These are phyloP conservation scores for Geotrichum restrictum DNA, from an alignment of 1,139 yeast species.

Conservation along the genomic window DNA sequence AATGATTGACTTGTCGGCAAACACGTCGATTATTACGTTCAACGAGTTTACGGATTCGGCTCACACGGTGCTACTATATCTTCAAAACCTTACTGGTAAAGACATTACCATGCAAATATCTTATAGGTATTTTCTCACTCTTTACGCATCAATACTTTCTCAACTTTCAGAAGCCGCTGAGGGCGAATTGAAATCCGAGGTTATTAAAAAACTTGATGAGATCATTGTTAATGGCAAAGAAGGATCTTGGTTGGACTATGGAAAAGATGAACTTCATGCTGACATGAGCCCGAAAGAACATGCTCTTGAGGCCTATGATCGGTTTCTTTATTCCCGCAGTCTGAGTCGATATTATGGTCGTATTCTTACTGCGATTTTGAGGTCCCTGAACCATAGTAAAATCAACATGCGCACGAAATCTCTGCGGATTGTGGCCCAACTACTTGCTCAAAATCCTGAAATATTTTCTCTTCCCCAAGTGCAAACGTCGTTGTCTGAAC, in stretches of 20 bases:
- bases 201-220: slow-evolving; percentile 8
- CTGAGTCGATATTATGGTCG: slow-evolving; percentile 49
- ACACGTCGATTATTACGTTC: slow-evolving; percentile 20
- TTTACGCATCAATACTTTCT: slow-evolving; percentile 20
- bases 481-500: slow-evolving; percentile 49
- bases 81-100: slow-evolving; percentile 22
- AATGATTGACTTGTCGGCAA: slow-evolving; percentile 17
- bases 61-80: slow-evolving; percentile 20
- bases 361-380: slow-evolving; percentile 49
- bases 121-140: slow-evolving; percentile 22
- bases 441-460: slow-evolving; percentile 51
- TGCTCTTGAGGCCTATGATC: slow-evolving; percentile 19
- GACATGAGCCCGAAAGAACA: slow-evolving; percentile 4
- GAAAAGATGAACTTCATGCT: slow-evolving; percentile 5
- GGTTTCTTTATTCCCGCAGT: slow-evolving; percentile 28
- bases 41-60: slow-evolving; percentile 13
- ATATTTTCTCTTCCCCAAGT: slow-evolving; percentile 51
- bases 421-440: slow-evolving; percentile 51
- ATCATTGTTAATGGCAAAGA: slow-evolving; percentile 22
- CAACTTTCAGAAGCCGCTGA: slow-evolving; percentile 16
- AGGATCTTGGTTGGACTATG: slow-evolving; percentile 22
- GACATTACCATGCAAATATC: slow-evolving; percentile 24
- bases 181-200: slow-evolving; percentile 11
- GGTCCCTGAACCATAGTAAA: slow-evolving; percentile 50
- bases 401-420: slow-evolving; percentile 64